Evolutionary conservation across 2,329 filamentous ascomycete species (phyloP).

Genomic region (Penicillium sp.): DNA sequence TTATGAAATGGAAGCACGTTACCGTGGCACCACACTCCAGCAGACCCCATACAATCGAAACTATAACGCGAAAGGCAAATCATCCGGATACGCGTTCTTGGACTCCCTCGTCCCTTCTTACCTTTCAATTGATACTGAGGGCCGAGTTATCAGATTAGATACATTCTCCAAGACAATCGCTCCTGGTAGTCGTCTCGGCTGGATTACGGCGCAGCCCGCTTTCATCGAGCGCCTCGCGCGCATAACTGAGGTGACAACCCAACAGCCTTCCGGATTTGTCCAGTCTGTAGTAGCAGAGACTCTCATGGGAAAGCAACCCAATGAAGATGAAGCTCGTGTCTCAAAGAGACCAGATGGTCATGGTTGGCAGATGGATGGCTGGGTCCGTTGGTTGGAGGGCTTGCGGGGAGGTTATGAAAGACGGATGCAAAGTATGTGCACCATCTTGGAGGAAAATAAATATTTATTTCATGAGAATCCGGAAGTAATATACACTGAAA

Average conservation of each 20-base stretch:
- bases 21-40: slow-evolving; percentile 33
- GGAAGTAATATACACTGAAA: slow-evolving; percentile 34
- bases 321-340: slow-evolving; percentile 46
- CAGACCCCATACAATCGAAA: slow-evolving; percentile 42
- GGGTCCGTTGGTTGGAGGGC: slow-evolving; percentile 89
- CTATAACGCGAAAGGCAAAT: slow-evolving; percentile 51
- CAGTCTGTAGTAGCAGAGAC: slow-evolving; percentile 70
- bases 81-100: slow-evolving; percentile 74
- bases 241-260: slow-evolving; percentile 76
- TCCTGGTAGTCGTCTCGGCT: slow-evolving; percentile 86
- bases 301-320: slow-evolving; percentile 70
- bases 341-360: slow-evolving; percentile 54
- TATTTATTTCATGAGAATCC: slow-evolving; percentile 66
- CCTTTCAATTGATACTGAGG: slow-evolving; percentile 78
- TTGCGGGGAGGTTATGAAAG: slow-evolving; percentile 82
- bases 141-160: slow-evolving; percentile 85
- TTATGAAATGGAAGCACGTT: slow-evolving; percentile 44
- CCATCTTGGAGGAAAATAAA: slow-evolving; percentile 69
- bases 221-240: slow-evolving; percentile 74
- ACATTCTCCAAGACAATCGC: slow-evolving; percentile 94
- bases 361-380: slow-evolving; percentile 81
- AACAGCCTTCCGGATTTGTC: slow-evolving; percentile 87
- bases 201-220: slow-evolving; percentile 82
- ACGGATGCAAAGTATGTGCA: slow-evolving; percentile 80
- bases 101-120: slow-evolving; percentile 85